Conservation (phyloP, 257 asterid genomes). For the Coffea canephora region DNA sequence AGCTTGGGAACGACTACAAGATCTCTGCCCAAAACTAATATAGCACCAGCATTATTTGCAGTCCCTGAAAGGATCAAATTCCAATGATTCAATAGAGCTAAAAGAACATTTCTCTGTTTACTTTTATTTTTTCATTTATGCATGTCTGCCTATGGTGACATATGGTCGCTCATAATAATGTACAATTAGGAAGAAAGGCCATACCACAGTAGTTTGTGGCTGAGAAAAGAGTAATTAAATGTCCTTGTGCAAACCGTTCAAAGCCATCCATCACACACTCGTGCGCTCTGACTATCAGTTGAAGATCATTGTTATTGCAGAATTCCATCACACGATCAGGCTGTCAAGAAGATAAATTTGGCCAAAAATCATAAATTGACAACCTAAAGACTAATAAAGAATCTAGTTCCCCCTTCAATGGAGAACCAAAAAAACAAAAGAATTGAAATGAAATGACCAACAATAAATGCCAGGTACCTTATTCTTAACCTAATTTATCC, state of each 20-base stretch:
- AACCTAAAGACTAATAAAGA: background rate
- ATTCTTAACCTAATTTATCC: background rate
- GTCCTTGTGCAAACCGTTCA: slow-evolving; percentile 99
- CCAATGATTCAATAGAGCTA: background rate
- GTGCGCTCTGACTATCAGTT: slow-evolving; percentile 93
- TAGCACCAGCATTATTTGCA: slow-evolving; percentile 98
- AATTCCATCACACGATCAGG: slow-evolving; percentile 99
- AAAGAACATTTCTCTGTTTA: background rate
- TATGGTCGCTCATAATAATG: background rate
- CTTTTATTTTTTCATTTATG: background rate
- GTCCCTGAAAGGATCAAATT: slow-evolving; percentile 49
- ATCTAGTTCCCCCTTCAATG: background rate
- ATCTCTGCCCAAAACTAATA: slow-evolving; percentile 97
- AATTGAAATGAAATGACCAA: background rate
- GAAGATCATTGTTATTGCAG: slow-evolving; percentile 93
- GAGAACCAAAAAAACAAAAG: background rate
- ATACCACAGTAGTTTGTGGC: slow-evolving; percentile 99
- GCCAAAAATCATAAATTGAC: background rate
- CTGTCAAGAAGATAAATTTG: slow-evolving; percentile 40
- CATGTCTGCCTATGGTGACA: background rate
- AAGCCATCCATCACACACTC: slow-evolving; percentile 99
- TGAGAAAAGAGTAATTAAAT: slow-evolving; percentile 88
- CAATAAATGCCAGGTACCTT: background rate
- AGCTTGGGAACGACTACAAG: slow-evolving; percentile 95
- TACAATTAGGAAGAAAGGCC: slow-evolving; percentile 14